phyloP scores from a whole-genome alignment of 1,284 basidiomycete species.

The Apiotrichum sp. region DNA sequence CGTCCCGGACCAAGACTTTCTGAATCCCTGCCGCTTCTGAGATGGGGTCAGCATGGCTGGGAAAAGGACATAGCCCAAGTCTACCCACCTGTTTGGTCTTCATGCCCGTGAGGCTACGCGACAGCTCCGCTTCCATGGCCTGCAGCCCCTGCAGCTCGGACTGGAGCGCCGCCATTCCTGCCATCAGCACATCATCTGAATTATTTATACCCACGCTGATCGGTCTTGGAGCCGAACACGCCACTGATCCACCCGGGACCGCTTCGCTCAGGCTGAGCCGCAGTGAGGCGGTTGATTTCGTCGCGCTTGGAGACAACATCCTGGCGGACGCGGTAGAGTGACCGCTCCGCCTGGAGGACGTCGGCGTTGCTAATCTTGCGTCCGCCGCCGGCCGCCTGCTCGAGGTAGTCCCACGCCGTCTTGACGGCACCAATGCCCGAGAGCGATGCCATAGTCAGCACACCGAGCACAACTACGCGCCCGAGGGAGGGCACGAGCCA shows the following conservation, averaged over 20 bases:
- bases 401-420: conserved; percentile 43
- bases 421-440: conserved; percentile 44
- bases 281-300: conserved; percentile 24
- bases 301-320: conserved; percentile 39
- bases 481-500: conserved; percentile 45
- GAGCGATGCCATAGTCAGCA: conserved; percentile 42
- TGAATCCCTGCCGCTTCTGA: conserved; percentile 41
- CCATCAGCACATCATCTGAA: too few species aligned
- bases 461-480: conserved; percentile 43
- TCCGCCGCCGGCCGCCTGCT: conserved; percentile 26
- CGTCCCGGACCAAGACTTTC: conserved; percentile 34
- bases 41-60: neutral
- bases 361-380: conserved; percentile 28
- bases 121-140: conserved; percentile 39
- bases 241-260: conserved; percentile 30
- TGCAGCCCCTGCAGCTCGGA: conserved; percentile 40
- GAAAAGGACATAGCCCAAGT: too few species aligned
- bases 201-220: conserved; percentile 17
- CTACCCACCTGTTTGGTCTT: conserved; percentile 32
- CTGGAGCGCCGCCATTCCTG: conserved; percentile 21
- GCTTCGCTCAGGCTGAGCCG: conserved; percentile 5
- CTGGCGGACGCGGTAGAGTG: conserved; percentile 42
- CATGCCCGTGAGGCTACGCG: conserved; percentile 36
- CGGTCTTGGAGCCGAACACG: conserved; percentile 36
- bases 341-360: conserved; percentile 40